Base-by-base conservation (phyloP, 805 yeast species). In the Candida manassasensis region DNA sequence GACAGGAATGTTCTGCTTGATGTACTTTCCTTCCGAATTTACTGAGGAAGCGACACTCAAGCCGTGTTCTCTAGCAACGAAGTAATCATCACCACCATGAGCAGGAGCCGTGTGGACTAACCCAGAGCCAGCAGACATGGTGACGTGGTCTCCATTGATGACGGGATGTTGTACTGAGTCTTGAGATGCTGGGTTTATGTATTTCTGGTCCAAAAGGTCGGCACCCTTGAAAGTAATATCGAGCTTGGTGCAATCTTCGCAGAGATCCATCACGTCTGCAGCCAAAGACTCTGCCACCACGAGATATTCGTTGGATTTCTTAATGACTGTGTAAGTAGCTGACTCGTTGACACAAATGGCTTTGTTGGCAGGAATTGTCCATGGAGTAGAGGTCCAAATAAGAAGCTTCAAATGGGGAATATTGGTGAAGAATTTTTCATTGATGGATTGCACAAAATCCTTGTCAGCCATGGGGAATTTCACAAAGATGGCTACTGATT, bases 311-410 rank as follows among this genome's bases (percentile, higher is more conserved):
- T 56, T 54, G 1, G 38, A 41, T 11, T 55, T 42, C 10, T 55
- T 42, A 3, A 63, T 28, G 9, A 83, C 44, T 1, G 79, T 73
- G 53, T 93, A 93, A 0, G 56, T 52, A 37, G 84, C 61, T 1
- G 68, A 59, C 18, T 74, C 59, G 49, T 86, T 78, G 27, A 83
- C 70, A 29, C 93, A 81, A 28, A 93, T 77, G 0, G 97, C 97
- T 42, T 73, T 70, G 52, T 93, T 93, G 0, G 96, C 81, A 4
- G 86, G 84, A 21, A 93, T 67, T 0, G 99, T 93, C 99, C 99
- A 93, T 0, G 98, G 97, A 1, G 98, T 93, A 1, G 96, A 89
- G 0, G 99, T 93, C 99, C 99, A 93, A 38, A 93, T 86, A 41
- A 84, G 49, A 2, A 58, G 39, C n/a, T 45, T 38, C 13, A 56